Conservation (phyloP, 805 yeast species). For the Lipomyces starkeyi region DNA sequence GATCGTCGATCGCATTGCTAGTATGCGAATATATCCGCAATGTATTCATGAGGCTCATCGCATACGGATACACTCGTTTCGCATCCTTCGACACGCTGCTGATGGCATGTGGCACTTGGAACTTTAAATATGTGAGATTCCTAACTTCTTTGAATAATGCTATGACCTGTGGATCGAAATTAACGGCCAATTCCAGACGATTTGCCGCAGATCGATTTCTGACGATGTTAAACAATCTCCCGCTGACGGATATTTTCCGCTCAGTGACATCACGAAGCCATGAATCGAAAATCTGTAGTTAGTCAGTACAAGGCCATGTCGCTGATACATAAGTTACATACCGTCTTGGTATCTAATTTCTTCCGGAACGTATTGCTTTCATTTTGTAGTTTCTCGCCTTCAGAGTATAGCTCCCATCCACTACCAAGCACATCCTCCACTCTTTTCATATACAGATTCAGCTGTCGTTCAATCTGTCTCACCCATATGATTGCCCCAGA, state of each 20-base stretch:
- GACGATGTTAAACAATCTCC: conserved; percentile 51
- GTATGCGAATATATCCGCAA: conserved; percentile 51
- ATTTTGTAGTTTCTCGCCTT: conserved; percentile 65
- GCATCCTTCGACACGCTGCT: conserved; percentile 56
- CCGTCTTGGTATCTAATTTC: conserved; percentile 52
- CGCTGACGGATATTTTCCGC: conserved; percentile 41
- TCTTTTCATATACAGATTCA: conserved; percentile 52
- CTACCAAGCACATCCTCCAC: conserved; percentile 61
- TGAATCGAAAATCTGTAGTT: conserved; percentile 45
- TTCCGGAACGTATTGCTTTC: conserved; percentile 56
- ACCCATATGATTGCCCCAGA: conserved; percentile 60
- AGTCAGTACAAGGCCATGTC: neutral
- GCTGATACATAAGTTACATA: conserved; percentile 1
- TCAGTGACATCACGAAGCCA: conserved; percentile 56
- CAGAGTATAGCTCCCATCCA: conserved; percentile 67
- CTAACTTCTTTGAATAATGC: conserved; percentile 60
- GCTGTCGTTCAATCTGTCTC: conserved; percentile 55
- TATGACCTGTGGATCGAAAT: conserved; percentile 56
- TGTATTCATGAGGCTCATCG: conserved; percentile 60
- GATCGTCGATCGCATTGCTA: conserved; percentile 45
- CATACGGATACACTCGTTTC: conserved; percentile 61
- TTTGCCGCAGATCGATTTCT: conserved; percentile 41
- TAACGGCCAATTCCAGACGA: conserved; percentile 50
- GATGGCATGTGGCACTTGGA: conserved; percentile 62
- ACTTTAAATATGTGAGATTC: conserved; percentile 56